Evolutionary conservation across 345 rosid species (phyloP), one percentile per base, ranked within the genome.

Genomic region (Dimocarpus longan): DNA sequence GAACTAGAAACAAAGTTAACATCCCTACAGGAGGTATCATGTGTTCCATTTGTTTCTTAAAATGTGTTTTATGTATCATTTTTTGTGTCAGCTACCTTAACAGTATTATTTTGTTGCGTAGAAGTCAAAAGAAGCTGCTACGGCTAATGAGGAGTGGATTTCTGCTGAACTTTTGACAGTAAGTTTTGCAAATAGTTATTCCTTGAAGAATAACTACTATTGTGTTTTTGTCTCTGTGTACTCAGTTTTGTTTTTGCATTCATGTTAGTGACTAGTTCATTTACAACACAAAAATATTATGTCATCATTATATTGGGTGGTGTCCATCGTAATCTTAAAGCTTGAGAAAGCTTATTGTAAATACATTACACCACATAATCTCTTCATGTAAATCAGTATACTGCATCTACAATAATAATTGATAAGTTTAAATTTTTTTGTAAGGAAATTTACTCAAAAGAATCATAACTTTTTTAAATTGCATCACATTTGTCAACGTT

Each of bases 151-250:
- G 82, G 93, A 92, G 82, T 88, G 82, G 68, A 81, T 84, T 77
- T 85, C 83, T 81, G 94, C 93, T 76, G 99, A 96, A 81, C 88
- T 96, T 68, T 82, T 87, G 37, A 96, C 97, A 5, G 99, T 95
- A 87, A 88, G 97, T 87, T 69, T 18, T 66, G 1, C 28, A 37
- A 26, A 18, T 75, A 74, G 6, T 71, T 16, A 48, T 70, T 21
- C 50, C 24, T 40, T 75, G 22, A 42, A 32, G 18, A 60, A 21
- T 13, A n/a, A n/a, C n/a, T n/a, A n/a, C n/a, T 80, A 44, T 40
- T 65, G 1, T 50, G 26, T 52, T 60, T 68, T 44, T 46, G 32
- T 70, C 65, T 75, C 9, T 60, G 22, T 42, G 54, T 59, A 5
- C 32, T 21, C 10, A 28, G 5, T 18, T 52, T 52, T 50, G 44